These are phyloP conservation scores for Plasmodium chabaudi DNA, from an alignment of 169 alveolate genomes.

Conservation along the genomic window DNA sequence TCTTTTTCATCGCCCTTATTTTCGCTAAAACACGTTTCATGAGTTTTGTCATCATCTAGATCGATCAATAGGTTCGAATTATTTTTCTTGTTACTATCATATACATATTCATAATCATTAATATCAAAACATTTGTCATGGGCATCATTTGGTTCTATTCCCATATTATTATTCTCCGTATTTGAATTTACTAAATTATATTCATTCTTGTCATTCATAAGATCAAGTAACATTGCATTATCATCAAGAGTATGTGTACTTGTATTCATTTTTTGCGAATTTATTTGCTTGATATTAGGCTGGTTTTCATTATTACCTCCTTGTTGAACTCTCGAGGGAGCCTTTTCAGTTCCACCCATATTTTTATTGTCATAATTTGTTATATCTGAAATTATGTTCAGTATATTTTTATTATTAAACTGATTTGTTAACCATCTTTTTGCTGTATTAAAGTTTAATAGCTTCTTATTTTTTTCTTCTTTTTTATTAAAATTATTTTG, in stretches of 20 bases:
- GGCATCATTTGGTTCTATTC: too few relatives aligned
- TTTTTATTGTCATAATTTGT: slow-evolving; percentile 44
- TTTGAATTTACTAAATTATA: not conserved
- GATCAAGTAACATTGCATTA: slow-evolving; percentile 13
- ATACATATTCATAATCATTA: too few relatives aligned
- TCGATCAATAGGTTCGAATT: too few relatives aligned
- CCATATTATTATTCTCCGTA: not conserved
- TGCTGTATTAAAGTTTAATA: slow-evolving; percentile 56
- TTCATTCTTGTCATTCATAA: slow-evolving; percentile 29
- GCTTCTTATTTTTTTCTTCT: slow-evolving; percentile 67
- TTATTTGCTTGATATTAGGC: too few relatives aligned
- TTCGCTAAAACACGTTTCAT: too few relatives aligned
- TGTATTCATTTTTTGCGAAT: not conserved
- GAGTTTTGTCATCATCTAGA: too few relatives aligned
- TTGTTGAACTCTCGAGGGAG: too few relatives aligned
- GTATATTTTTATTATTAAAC: slow-evolving; percentile 58
- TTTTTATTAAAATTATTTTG: slow-evolving; percentile 19
- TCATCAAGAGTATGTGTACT: slow-evolving; percentile 29
- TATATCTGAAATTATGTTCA: slow-evolving; percentile 69
- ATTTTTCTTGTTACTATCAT: too few relatives aligned
- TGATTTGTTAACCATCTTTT: slow-evolving; percentile 72
- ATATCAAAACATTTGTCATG: too few relatives aligned
- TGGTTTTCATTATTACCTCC: too few relatives aligned
- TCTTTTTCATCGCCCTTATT: too few relatives aligned
- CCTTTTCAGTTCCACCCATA: not conserved